Percentiles rank a stretch among this genome's conserved stretches.
Evolutionary conservation across 2,329 filamentous ascomycete species (phyloP).

Genomic region (Fusarium sp.): DNA sequence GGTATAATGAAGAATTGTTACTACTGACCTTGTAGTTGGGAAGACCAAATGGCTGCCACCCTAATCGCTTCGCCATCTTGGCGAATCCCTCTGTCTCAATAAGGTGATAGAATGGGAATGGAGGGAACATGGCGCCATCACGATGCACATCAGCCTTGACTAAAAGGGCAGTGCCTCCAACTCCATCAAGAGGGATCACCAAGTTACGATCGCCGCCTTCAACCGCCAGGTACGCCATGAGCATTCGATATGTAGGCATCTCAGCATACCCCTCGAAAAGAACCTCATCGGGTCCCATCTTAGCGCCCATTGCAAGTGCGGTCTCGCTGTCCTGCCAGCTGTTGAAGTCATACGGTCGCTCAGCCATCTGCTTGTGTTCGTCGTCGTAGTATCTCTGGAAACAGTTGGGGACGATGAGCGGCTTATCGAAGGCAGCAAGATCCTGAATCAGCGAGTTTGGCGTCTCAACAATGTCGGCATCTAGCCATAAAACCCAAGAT

Average conservation of each 20-base stretch:
- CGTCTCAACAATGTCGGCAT: conserved; percentile 91
- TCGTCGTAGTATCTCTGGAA: conserved; percentile 86
- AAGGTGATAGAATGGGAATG: conserved; percentile 95
- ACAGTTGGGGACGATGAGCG: conserved; percentile 96
- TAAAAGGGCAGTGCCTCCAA: conserved; percentile 90
- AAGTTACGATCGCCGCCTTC: conserved; percentile 68
- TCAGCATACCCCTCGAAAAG: conserved; percentile 93
- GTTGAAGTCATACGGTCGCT: conserved; percentile 96
- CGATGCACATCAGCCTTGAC: conserved; percentile 98
- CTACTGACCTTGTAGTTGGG: conserved; percentile 93
- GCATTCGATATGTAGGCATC: conserved; percentile 88
- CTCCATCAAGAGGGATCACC: conserved; percentile 86
- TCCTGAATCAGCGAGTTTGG: conserved; percentile 90
- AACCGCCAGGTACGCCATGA: conserved; percentile 87
- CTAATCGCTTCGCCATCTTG: conserved; percentile 92
- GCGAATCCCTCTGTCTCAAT: conserved; percentile 99
- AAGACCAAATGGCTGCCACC: conserved; percentile 87
- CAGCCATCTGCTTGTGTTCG: conserved; percentile 75
- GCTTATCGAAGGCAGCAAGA: conserved; percentile 85
- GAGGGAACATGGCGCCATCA: conserved; percentile 98
- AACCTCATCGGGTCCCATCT: conserved; percentile 93
- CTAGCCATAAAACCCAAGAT: conserved; percentile 97
- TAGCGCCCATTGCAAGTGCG: conserved; percentile 79
- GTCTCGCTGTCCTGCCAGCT: conserved; percentile 93
- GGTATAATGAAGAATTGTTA: conserved; percentile 16